Base-by-base conservation (phyloP, 495 filamentous ascomycete genomes). In the Hypoxylon fragiforme region DNA sequence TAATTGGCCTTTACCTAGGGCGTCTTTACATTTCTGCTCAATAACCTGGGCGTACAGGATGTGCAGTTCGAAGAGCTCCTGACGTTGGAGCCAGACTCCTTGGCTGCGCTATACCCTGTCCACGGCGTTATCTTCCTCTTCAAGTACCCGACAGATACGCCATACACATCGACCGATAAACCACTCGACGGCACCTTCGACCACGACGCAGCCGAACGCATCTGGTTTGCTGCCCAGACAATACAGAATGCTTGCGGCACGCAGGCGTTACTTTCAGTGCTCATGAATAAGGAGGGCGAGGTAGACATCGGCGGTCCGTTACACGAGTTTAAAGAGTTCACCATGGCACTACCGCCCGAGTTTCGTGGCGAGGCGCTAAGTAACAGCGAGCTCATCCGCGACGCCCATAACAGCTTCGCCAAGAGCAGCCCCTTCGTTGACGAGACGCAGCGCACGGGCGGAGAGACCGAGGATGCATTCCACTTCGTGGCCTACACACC, bases 121-220 rank as follows among this genome's bases (percentile, higher is more conserved):
- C 96, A 97, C 76, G 94, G 94, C 69, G 91, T 97, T 57, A 97
- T 99, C 69, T 97, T 99, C 75, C 90, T 99, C 69, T 99, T 99
- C 85, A 97, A 96, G 77, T 99, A 89, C 76, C 90, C 87, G 16
- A 89, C 87, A 35, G 87, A 89, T 69, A 77, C 84, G 49, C 82
- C 81, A 44, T 81, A 81, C 61, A 77, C 78, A 36, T 66, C 73
- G 32, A 70, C 76, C 49, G 80, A 85, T 48, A 76, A 77, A 41
- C 79, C 81, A 15, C 87, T 89, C 32, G 88, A 96, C 68, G 92
- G 94, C 41, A 77, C 70, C 36, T 95, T 89, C 73, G 92, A 96
- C 74, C 73, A 77, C 50, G 78, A 76, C 8, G 88, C 91, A 1
- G 73, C 86, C 2, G 83, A 90, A 57, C 76, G 77, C 45, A 74